phyloP scores from a whole-genome alignment of 2,329 filamentous ascomycete species.

The Paraphoma sp. region DNA sequence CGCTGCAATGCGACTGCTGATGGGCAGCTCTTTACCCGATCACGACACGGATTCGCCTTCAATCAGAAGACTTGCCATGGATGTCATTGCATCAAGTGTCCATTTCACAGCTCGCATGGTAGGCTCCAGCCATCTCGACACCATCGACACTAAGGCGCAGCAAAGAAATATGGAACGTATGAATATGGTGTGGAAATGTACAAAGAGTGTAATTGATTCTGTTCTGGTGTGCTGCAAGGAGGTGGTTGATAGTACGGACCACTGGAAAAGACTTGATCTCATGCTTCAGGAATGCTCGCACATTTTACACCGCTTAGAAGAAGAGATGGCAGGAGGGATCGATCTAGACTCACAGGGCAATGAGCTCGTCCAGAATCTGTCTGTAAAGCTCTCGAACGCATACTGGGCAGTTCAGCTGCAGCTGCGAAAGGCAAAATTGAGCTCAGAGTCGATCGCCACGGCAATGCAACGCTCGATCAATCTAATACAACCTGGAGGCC shows the following conservation, averaged over 20 bases:
- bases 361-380: conserved; percentile 32
- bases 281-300: conserved; percentile 41
- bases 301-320: conserved; percentile 34
- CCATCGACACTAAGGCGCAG: conserved; percentile 22
- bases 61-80: conserved; percentile 23
- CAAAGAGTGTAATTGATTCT: conserved; percentile 46
- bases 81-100: conserved; percentile 36
- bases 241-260: conserved; percentile 21
- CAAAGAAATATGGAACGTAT: conserved; percentile 31
- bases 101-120: conserved; percentile 45
- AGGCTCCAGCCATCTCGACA: conserved; percentile 20
- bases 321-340: conserved; percentile 12
- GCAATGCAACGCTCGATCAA: conserved; percentile 70
- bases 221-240: conserved; percentile 41
- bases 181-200: conserved; percentile 30
- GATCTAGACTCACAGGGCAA: conserved; percentile 8
- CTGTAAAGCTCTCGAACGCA: conserved; percentile 73
- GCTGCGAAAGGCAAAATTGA: conserved; percentile 54
- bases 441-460: conserved; percentile 58
- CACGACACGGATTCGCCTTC: not conserved
- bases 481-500: conserved; percentile 62
- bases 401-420: conserved; percentile 70
- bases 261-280: conserved; percentile 41
- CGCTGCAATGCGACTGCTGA: conserved; percentile 34
- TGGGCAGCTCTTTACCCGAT: conserved; percentile 12